Evolutionary conservation across 352 stramenopile species (phyloP).

Genomic region (Globisporangium canariense): DNA sequence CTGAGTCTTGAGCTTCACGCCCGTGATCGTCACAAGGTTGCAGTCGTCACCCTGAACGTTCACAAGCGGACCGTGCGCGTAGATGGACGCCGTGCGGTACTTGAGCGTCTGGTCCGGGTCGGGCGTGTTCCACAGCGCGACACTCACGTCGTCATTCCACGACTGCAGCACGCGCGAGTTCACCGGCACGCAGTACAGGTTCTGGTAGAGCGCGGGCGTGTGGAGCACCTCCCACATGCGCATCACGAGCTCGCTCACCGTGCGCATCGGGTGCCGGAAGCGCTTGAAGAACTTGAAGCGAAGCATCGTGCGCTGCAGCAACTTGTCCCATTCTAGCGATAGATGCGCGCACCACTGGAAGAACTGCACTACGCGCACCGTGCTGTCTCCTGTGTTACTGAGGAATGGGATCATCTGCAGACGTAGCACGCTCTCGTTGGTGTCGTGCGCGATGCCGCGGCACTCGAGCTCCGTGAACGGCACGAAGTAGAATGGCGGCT

Average conservation of each 20-base stretch:
- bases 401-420: neutral
- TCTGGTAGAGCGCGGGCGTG: conserved; percentile 8
- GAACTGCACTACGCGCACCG: conserved; percentile 7
- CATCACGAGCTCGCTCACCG: neutral
- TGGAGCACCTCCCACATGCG: conserved; percentile 12
- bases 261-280: conserved; percentile 1
- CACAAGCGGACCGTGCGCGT: neutral
- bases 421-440: neutral
- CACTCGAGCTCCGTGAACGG: conserved; percentile 14
- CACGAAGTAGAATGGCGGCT: conserved; percentile 9
- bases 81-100: conserved; percentile 3
- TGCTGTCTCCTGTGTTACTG: too few relatives aligned
- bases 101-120: neutral
- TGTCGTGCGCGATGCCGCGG: neutral
- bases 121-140: conserved; percentile 11
- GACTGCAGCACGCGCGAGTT: conserved; percentile 9
- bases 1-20: conserved; percentile 6
- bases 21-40: conserved; percentile 7
- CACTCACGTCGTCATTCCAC: conserved; percentile 9
- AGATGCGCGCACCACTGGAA: conserved; percentile 6
- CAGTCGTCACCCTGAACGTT: neutral
- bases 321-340: conserved; percentile 1
- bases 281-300: conserved; percentile 13
- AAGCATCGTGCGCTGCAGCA: neutral
- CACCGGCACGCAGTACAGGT: conserved; percentile 7